Percentiles rank a stretch among this genome's conserved stretches.
Evolutionary conservation across 1,139 yeast genomes (phyloP).

Genomic region (Chernovozyma sophiae-reginae): DNA sequence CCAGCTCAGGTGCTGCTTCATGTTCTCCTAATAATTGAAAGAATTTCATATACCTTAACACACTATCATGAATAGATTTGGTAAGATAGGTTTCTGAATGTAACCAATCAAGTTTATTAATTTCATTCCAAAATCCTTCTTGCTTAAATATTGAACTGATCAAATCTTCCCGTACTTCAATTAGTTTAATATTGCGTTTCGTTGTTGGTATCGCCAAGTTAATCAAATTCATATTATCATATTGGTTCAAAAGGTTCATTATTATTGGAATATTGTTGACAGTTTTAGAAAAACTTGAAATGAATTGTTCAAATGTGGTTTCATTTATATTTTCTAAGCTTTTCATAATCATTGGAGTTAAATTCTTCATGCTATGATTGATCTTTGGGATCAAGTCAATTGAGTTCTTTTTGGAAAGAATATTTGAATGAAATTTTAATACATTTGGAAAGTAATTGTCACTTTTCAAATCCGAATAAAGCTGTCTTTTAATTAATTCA

Average conservation of each 20-base stretch:
- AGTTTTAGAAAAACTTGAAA: not conserved
- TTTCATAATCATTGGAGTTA: not conserved
- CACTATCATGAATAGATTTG: constrained; percentile 18
- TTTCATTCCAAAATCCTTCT: constrained; percentile 25
- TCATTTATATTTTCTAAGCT: no score
- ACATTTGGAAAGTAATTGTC: constrained; percentile 13
- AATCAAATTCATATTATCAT: constrained; percentile 14
- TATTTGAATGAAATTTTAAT: constrained; percentile 5
- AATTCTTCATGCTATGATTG: not conserved
- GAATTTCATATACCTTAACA: constrained; percentile 24
- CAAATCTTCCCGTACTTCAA: constrained; percentile 24
- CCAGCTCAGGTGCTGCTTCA: no score
- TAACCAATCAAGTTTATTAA: constrained; percentile 29
- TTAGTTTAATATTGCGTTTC: constrained; percentile 7
- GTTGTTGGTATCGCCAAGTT: constrained; percentile 14
- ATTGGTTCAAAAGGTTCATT: not conserved
- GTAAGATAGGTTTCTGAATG: constrained; percentile 15
- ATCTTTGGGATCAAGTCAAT: not conserved
- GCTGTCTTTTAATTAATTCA: constrained; percentile 17
- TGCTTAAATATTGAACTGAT: constrained; percentile 30
- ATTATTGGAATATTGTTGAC: not conserved
- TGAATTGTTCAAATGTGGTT: not conserved
- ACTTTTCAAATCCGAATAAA: constrained; percentile 17
- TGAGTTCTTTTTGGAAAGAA: not conserved
- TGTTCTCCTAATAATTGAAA: constrained; percentile 13